Evolutionary conservation across 441 rosid genomes (phyloP).

Genomic region (Corymbia calophylla): DNA sequence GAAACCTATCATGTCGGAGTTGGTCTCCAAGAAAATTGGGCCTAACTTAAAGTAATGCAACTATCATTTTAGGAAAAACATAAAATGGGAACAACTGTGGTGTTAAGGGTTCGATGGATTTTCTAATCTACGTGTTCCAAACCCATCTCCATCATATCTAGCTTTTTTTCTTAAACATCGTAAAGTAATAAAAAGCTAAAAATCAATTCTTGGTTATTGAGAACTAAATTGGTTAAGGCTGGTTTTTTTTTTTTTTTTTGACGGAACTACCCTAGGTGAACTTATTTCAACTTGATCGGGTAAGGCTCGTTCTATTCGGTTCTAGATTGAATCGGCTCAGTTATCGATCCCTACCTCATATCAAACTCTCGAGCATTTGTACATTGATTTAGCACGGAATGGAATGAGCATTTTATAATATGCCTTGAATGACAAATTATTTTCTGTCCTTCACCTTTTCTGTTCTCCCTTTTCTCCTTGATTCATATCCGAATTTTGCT

Average conservation of each 20-base stretch:
- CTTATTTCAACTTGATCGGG: not conserved
- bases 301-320: fast-evolving
- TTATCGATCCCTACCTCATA: not conserved
- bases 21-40: not conserved
- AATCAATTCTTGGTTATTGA: not conserved
- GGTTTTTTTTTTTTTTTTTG: not conserved
- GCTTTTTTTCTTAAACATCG: not conserved
- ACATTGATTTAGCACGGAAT: not conserved
- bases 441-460: fast-evolving
- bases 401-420: not conserved
- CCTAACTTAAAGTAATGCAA: not conserved
- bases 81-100: not conserved
- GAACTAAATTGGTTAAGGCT: not conserved
- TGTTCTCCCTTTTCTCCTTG: not conserved
- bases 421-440: not conserved
- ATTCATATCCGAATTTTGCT: not conserved
- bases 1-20: not conserved
- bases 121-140: not conserved
- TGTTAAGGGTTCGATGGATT: not conserved
- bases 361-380: not conserved
- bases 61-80: not conserved
- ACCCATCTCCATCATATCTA: not conserved
- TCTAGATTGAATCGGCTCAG: fast-evolving
- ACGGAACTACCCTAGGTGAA: not conserved
- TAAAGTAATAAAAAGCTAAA: not conserved